These are phyloP conservation scores for Favolaschia claudopus DNA, from an alignment of 768 basidiomycete species.

Conservation along the genomic window DNA sequence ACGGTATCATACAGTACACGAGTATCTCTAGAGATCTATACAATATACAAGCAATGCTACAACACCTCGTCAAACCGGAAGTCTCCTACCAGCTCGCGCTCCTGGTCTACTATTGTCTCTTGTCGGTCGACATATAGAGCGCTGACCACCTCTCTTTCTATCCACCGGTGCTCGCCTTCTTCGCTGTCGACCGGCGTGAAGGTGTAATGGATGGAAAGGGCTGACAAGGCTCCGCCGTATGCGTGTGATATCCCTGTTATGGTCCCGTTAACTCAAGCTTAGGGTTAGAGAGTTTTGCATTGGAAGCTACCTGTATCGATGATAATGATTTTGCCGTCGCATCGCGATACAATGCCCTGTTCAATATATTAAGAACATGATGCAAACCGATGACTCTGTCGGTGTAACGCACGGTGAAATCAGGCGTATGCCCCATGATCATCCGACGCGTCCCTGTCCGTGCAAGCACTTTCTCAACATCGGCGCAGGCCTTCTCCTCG, in stretches of 20 bases:
- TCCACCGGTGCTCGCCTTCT: conserved; percentile 52
- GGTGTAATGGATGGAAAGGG: conserved; percentile 86
- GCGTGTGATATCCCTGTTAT: conserved; percentile 90
- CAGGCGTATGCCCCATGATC: conserved; percentile 97
- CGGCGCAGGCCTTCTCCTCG: conserved; percentile 72
- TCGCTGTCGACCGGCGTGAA: conserved; percentile 66
- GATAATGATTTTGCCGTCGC: conserved; percentile 91
- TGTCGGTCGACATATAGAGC: conserved; percentile 66
- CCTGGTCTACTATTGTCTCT: conserved; percentile 59
- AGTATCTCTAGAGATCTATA: too few relatives aligned
- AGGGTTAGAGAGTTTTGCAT: too few relatives aligned
- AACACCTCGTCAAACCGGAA: conserved; percentile 31
- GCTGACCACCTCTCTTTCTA: conserved; percentile 69
- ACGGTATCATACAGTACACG: too few relatives aligned
- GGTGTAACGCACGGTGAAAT: conserved; percentile 65
- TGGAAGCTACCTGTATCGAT: conserved; percentile 97
- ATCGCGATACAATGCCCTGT: conserved; percentile 83
- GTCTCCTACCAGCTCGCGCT: conserved; percentile 53
- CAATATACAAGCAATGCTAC: too few relatives aligned
- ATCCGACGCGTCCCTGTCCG: conserved; percentile 85
- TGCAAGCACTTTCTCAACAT: conserved; percentile 73
- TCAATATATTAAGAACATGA: conserved; percentile 2
- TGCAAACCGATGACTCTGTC: not conserved
- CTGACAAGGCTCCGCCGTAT: conserved; percentile 92
- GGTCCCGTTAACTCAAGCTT: too few relatives aligned